Evolutionary conservation across 257 asterid species (phyloP), one percentile per base, ranked within the genome.

Genomic region (Cynanchum wilfordii): DNA sequence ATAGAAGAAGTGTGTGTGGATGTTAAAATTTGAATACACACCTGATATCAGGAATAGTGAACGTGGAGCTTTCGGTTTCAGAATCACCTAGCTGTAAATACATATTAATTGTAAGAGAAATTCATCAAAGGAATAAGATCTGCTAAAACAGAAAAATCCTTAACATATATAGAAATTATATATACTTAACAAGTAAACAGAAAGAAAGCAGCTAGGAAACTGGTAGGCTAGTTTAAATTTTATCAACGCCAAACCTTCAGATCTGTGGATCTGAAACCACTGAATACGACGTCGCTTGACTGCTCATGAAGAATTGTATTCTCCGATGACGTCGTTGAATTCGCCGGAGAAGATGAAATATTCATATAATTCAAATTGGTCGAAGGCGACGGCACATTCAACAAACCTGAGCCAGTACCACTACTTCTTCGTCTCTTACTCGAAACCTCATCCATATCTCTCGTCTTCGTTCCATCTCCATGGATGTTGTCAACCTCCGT

Each of bases 371-470:
- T 82, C 76, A 54, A 54, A 54, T 54, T 54, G 38, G 38, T 33
- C 12, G 25, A 5, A 27, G 25, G 11, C 11, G 73, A 89, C 77
- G 67, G 51, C 75, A 59, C 71, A 63, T 78, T 82, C 19, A 60
- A 59, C 79, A 47, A 47, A 67, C 42, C 50, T 78, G 68, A 42
- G 27, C 79, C 44, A 42, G 68, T 76, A 83, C 60, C 29, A 47
- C 71, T 74, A 83, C 68, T 66, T 79, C 85, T 93, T 81, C 93
- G 84, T 76, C 84, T 84, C 88, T 88, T 87, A 66, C 82, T 60
- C 47, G 79, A 76, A 36, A 78, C 83, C 84, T 80, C 84, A 54
- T 82, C 89, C 88, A 44, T 65, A 24, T 64, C 79, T 76, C 80
- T 79, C 29, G 6, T 17, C 50, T 70, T 29, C 13, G 57, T 10